Conservation (phyloP, 306 rosid genomes). For the Fragaria ananassa region DNA sequence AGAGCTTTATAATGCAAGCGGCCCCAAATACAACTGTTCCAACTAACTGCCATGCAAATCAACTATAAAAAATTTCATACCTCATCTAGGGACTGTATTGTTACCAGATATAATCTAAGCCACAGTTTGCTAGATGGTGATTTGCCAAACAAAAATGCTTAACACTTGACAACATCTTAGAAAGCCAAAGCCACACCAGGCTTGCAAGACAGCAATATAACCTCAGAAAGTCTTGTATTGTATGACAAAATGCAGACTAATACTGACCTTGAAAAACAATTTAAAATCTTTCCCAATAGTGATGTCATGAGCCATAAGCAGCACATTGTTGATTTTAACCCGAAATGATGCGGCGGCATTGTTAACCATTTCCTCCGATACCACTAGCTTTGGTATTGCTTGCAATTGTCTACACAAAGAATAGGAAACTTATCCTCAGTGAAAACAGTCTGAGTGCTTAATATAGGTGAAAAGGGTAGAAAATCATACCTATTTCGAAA, state of each 20-base stretch:
- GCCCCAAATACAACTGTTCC: neutral
- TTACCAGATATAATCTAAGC: neutral
- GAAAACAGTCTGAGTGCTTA: slow-evolving; percentile 16
- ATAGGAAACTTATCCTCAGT: slow-evolving; percentile 13
- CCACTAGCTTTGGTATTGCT: slow-evolving; percentile 67
- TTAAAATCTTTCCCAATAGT: slow-evolving; percentile 90
- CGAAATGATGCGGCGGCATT: slow-evolving; percentile 89
- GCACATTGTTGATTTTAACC: slow-evolving; percentile 70
- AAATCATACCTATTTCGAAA: slow-evolving; percentile 60
- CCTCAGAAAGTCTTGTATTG: neutral
- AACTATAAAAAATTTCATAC: neutral
- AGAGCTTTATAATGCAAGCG: neutral
- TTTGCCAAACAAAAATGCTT: neutral
- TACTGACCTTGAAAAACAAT: slow-evolving; percentile 79
- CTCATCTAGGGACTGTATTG: neutral
- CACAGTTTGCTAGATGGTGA: neutral
- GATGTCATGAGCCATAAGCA: slow-evolving; percentile 91
- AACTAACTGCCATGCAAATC: neutral
- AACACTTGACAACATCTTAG: neutral
- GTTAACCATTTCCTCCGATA: slow-evolving; percentile 94
- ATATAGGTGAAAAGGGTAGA: slow-evolving; percentile 1
- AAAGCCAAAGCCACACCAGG: neutral
- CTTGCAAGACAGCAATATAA: slow-evolving; percentile 17
- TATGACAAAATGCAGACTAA: slow-evolving; percentile 7
- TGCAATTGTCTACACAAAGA: slow-evolving; percentile 58